Percentiles rank a stretch among this genome's conserved stretches.
These are phyloP conservation scores for Anthracocystis setariae DNA, from an alignment of 1,284 basidiomycete species.

Conservation along the genomic window DNA sequence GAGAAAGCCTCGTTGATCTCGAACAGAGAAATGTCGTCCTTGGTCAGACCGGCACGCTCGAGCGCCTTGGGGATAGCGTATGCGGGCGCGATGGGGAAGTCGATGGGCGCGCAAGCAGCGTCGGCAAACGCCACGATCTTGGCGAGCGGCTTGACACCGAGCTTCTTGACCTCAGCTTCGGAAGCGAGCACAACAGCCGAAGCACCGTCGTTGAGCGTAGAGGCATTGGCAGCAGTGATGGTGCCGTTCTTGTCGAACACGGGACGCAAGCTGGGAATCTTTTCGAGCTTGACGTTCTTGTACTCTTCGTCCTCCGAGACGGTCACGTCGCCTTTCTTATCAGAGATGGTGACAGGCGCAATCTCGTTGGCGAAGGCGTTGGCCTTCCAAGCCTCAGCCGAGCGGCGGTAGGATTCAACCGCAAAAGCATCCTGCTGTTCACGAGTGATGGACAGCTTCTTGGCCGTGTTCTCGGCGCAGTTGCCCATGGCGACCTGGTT, in stretches of 20 bases:
- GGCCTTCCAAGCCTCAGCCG: slow-evolving; percentile 87
- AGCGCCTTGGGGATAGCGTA: slow-evolving; percentile 89
- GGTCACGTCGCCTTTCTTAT: slow-evolving; percentile 88
- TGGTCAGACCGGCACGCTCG: slow-evolving; percentile 82
- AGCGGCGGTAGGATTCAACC: slow-evolving; percentile 92
- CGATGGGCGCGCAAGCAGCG: slow-evolving; percentile 93
- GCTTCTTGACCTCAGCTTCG: slow-evolving; percentile 64
- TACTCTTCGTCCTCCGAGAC: slow-evolving; percentile 96
- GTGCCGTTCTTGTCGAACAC: slow-evolving; percentile 70
- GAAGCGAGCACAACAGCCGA: slow-evolving; percentile 69
- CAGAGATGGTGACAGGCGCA: slow-evolving; percentile 77
- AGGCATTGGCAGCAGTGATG: slow-evolving; percentile 70
- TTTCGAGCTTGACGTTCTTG: slow-evolving; percentile 72
- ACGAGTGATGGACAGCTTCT: slow-evolving; percentile 67
- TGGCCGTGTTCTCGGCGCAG: slow-evolving; percentile 69
- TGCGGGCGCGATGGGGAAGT: slow-evolving; percentile 96
- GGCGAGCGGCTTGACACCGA: slow-evolving; percentile 68
- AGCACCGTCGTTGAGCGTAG: slow-evolving; percentile 70
- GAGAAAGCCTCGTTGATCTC: slow-evolving; percentile 84
- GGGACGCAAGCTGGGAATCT: slow-evolving; percentile 68
- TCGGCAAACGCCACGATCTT: slow-evolving; percentile 81
- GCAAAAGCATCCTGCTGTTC: slow-evolving; percentile 74
- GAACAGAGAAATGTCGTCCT: slow-evolving; percentile 88
- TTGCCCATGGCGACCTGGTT: slow-evolving; percentile 59
- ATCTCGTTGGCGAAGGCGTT: slow-evolving; percentile 89